Conservation (phyloP, 2,329 filamentous ascomycete genomes). For the Alternaria sp. region DNA sequence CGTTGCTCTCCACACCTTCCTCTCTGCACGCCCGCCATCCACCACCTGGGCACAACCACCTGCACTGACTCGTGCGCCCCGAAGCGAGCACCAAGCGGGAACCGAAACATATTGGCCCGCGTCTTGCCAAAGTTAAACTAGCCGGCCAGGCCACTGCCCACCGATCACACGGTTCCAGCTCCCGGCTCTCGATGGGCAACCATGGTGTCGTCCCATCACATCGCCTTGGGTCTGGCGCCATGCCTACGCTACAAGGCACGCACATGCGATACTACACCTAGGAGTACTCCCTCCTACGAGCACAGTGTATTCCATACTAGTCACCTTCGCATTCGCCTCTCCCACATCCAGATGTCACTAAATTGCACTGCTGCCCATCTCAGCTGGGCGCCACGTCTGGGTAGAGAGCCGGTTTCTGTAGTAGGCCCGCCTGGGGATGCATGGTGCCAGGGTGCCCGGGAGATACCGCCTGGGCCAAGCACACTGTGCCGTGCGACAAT, state of each 20-base stretch:
- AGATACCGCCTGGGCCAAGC: neutral
- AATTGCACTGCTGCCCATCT: neutral
- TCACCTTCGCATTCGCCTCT: neutral
- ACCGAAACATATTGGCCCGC: constrained; percentile 10
- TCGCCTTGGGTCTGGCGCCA: neutral
- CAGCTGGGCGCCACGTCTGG: neutral
- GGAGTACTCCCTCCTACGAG: neutral
- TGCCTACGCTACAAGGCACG: neutral
- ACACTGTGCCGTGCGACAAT: constrained; percentile 22
- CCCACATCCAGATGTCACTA: neutral
- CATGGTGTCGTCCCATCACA: constrained; percentile 1
- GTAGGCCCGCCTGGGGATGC: constrained; percentile 5
- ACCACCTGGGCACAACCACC: neutral
- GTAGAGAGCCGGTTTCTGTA: neutral
- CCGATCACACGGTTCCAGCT: constrained; percentile 14
- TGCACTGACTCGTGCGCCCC: constrained; percentile 7
- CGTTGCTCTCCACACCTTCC: neutral
- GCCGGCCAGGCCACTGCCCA: neutral
- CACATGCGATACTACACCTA: neutral
- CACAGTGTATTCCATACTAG: neutral
- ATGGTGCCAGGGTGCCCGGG: neutral
- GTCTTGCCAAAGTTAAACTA: constrained; percentile 6
- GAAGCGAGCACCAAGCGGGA: constrained; percentile 7
- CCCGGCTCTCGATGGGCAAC: neutral
- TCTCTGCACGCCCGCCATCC: neutral